These are phyloP conservation scores for Cadophora gregata DNA, from an alignment of 2,329 filamentous ascomycete genomes.

Conservation along the genomic window DNA sequence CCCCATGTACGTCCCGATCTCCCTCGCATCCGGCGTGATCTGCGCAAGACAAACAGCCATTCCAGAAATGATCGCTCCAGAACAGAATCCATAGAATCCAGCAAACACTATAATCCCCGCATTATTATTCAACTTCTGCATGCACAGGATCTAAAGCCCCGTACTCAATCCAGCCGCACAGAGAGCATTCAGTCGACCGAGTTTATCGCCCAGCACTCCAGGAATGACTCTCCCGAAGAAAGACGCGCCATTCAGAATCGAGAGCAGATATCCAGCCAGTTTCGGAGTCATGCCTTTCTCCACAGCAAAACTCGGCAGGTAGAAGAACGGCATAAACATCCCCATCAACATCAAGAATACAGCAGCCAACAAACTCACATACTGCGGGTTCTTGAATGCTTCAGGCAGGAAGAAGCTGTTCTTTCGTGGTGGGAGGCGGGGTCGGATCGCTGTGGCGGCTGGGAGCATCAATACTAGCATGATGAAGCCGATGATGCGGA, in stretches of 20 bases:
- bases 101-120: conserved; percentile 44
- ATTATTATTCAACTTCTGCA: conserved; percentile 37
- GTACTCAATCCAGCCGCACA: conserved; percentile 36
- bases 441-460: conserved; percentile 55
- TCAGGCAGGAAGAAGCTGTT: conserved; percentile 54
- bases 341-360: conserved; percentile 47
- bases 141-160: conserved; percentile 43
- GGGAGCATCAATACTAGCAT: conserved; percentile 57
- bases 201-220: conserved; percentile 44
- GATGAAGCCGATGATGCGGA: conserved; percentile 41
- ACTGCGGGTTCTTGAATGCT: conserved; percentile 52
- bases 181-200: conserved; percentile 44
- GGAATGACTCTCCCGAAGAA: conserved; percentile 46
- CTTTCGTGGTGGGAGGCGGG: conserved; percentile 51
- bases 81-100: conserved; percentile 45
- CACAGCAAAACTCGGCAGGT: conserved; percentile 44
- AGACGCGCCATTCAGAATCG: conserved; percentile 42
- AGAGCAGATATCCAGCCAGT: conserved; percentile 34
- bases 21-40: conserved; percentile 64
- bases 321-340: conserved; percentile 40
- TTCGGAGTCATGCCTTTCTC: conserved; percentile 36
- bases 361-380: conserved; percentile 48
- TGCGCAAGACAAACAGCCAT: conserved; percentile 31
- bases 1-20: conserved; percentile 75
- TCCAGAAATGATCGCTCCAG: conserved; percentile 45